Evolutionary conservation across 768 basidiomycete genomes (phyloP).

Genomic region (Boletus tomentosulus): DNA sequence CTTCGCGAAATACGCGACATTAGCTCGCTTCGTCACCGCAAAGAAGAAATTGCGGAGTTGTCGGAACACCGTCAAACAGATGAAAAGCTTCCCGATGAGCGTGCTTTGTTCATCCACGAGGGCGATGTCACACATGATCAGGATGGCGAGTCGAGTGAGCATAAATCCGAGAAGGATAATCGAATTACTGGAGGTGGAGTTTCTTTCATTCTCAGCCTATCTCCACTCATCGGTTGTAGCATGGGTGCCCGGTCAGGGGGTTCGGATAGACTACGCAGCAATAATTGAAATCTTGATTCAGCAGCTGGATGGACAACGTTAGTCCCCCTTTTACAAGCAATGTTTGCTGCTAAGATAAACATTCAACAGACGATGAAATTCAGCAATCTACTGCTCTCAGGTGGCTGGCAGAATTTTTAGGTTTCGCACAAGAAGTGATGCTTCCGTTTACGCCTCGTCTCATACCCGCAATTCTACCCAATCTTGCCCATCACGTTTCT

Average conservation of each 20-base stretch:
- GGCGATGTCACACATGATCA: conserved; percentile 37
- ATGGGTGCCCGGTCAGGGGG: conserved; percentile 93
- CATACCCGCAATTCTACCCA: conserved; percentile 88
- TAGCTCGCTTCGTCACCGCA: conserved; percentile 63
- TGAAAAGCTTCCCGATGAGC: conserved; percentile 61
- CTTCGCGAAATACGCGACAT: conserved; percentile 88
- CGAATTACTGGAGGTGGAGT: conserved; percentile 61
- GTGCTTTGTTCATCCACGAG: conserved; percentile 51
- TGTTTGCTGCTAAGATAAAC: conserved; percentile 1
- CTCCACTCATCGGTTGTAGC: conserved; percentile 36
- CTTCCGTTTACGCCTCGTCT: conserved; percentile 92
- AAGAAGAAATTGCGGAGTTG: conserved; percentile 49
- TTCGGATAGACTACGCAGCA: conserved; percentile 83
- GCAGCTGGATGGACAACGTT: conserved; percentile 82
- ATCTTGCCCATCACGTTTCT: conserved; percentile 85
- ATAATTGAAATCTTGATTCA: conserved; percentile 91
- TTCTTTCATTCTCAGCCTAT: not conserved
- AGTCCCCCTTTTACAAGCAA: conserved; percentile 27
- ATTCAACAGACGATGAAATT: conserved; percentile 71
- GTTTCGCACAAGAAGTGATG: conserved; percentile 87
- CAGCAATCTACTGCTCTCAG: conserved; percentile 91
- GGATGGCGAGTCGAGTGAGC: conserved; percentile 43
- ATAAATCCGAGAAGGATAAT: conserved; percentile 43
- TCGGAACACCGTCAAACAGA: conserved; percentile 39
- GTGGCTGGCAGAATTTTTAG: conserved; percentile 90